Evolutionary conservation across 2,329 filamentous ascomycete species (phyloP).

Genomic region (Pestalotiopsis sp.): DNA sequence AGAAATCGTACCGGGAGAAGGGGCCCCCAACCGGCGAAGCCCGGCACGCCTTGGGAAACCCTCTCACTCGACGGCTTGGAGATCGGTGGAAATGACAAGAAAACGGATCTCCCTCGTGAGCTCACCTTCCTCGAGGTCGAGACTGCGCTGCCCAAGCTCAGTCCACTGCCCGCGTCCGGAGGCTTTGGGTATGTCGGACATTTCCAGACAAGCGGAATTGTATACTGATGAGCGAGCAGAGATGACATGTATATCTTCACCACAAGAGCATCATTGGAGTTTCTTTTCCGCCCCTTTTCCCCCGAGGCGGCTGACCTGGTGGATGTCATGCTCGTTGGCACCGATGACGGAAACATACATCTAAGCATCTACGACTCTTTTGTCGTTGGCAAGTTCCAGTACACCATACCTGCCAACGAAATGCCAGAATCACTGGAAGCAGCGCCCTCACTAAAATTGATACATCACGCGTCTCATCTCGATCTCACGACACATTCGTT

Average conservation of each 20-base stretch:
- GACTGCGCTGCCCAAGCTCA: constrained; percentile 74
- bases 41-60: constrained; percentile 29
- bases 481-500: constrained; percentile 76
- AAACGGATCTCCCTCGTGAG: constrained; percentile 67
- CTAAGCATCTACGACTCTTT: constrained; percentile 87
- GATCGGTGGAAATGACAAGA: constrained; percentile 27
- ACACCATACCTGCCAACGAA: constrained; percentile 31
- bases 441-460: constrained; percentile 36
- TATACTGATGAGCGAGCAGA: constrained; percentile 37
- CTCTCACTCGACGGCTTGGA: constrained; percentile 28
- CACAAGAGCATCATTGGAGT: constrained; percentile 68
- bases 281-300: constrained; percentile 65
- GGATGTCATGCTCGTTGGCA: constrained; percentile 77
- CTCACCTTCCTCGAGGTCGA: constrained; percentile 77
- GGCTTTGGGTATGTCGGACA: constrained; percentile 57
- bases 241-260: constrained; percentile 66
- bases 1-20: constrained; percentile 42
- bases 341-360: constrained; percentile 70
- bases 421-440: constrained; percentile 31
- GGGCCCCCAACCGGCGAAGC: constrained; percentile 6
- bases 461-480: constrained; percentile 71
- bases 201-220: background rate
- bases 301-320: constrained; percentile 72
- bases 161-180: constrained; percentile 66
- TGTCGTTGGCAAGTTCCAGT: constrained; percentile 68